phyloP scores from a whole-genome alignment of 768 basidiomycete species.

The Termitomyces sp. region DNA sequence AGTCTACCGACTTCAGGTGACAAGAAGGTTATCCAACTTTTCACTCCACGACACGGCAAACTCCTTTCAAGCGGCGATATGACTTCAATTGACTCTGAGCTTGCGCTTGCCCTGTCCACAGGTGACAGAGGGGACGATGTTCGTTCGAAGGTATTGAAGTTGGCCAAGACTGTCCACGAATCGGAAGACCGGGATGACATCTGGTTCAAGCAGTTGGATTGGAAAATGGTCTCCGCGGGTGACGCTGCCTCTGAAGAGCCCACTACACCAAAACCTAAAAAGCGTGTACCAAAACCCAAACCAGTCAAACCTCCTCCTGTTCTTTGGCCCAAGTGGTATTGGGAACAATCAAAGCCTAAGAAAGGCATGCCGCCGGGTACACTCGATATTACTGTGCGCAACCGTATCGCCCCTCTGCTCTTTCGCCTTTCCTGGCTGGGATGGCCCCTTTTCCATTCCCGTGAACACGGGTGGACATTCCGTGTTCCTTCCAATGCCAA shows the following conservation, averaged over 20 bases:
- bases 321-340: constrained; percentile 97
- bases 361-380: constrained; percentile 64
- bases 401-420: constrained; percentile 78
- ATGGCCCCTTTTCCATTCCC: constrained; percentile 81
- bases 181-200: constrained; percentile 34
- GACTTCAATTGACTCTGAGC: constrained; percentile 33
- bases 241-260: constrained; percentile 3
- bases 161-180: constrained; percentile 37
- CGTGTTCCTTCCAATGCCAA: constrained; percentile 56
- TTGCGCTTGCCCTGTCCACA: constrained; percentile 44
- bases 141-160: constrained; percentile 30
- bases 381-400: constrained; percentile 83
- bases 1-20: constrained; percentile 42
- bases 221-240: constrained; percentile 37
- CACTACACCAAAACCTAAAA: constrained; percentile 21
- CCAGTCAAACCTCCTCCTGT: constrained; percentile 43
- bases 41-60: constrained; percentile 42
- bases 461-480: constrained; percentile 89
- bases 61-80: constrained; percentile 42
- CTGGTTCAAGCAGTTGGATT: constrained; percentile 68
- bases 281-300: constrained; percentile 26
- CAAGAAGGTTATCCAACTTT: constrained; percentile 40
- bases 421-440: constrained; percentile 85
- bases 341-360: constrained; percentile 79
- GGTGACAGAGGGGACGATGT: constrained; percentile 35